Percentiles rank a stretch among this genome's conserved stretches.
phyloP scores from a whole-genome alignment of 2,329 filamentous ascomycete species.

The Metarhizium brunneum region DNA sequence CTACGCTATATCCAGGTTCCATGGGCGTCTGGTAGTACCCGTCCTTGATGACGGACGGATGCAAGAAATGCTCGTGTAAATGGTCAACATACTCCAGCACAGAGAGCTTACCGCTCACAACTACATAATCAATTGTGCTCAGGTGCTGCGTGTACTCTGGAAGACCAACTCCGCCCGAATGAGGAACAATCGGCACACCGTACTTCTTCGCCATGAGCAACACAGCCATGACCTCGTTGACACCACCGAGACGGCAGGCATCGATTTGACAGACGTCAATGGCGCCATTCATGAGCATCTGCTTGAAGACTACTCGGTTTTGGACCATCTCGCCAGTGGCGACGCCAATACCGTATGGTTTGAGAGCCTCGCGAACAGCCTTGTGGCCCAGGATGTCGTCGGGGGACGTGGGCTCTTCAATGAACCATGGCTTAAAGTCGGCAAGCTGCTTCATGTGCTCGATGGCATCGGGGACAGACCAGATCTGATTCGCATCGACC shows the following conservation, averaged over 20 bases:
- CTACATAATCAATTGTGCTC: conserved; percentile 87
- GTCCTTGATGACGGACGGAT: conserved; percentile 70
- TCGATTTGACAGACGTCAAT: conserved; percentile 88
- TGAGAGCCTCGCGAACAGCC: conserved; percentile 71
- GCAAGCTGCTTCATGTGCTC: conserved; percentile 74
- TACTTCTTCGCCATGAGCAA: conserved; percentile 76
- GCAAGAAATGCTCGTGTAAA: conserved; percentile 84
- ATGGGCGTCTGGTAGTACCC: conserved; percentile 83
- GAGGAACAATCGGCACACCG: conserved; percentile 74
- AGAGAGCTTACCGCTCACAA: conserved; percentile 70
- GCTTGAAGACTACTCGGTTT: conserved; percentile 91
- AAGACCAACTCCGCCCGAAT: conserved; percentile 81
- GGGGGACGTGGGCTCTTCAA: conserved; percentile 86
- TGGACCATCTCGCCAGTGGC: conserved; percentile 94
- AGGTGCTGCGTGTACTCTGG: conserved; percentile 93
- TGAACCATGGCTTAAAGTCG: conserved; percentile 86
- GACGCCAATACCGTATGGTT: conserved; percentile 67
- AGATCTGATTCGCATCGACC: conserved; percentile 90
- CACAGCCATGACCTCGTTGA: conserved; percentile 89
- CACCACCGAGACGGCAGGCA: conserved; percentile 79
- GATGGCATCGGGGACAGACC: conserved; percentile 84
- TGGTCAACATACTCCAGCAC: conserved; percentile 90
- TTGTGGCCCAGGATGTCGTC: conserved; percentile 87
- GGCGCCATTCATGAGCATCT: conserved; percentile 68
- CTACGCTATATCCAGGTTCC: conserved; percentile 79